Conservation (phyloP, 202 grass and related monocot species). For the Brachypodium distachyon region DNA sequence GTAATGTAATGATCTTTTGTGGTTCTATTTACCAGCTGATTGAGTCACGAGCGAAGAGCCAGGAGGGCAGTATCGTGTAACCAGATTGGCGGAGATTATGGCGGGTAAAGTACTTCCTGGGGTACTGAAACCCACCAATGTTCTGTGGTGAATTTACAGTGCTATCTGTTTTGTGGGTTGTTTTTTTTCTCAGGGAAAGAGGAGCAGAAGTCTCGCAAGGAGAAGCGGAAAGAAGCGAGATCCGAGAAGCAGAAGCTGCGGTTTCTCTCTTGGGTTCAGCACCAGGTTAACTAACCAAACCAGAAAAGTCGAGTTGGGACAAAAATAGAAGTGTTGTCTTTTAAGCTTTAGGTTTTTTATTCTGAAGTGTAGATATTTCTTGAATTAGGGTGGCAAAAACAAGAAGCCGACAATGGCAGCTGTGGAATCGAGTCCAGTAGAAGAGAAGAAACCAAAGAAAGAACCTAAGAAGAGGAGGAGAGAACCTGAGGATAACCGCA, state of each 20-base stretch:
- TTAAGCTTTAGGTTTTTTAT: neutral
- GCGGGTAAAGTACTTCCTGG: neutral
- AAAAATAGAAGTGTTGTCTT: neutral
- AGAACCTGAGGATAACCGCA: conserved; percentile 26
- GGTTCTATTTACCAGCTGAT: neutral
- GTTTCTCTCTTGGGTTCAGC: conserved; percentile 55
- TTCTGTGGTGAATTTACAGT: neutral
- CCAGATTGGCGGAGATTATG: neutral
- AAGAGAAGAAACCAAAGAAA: conserved; percentile 37
- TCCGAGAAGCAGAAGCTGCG: conserved; percentile 32
- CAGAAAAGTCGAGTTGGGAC: neutral
- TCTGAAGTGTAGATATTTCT: neutral
- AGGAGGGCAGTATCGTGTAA: neutral
- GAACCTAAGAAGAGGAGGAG: conserved; percentile 49
- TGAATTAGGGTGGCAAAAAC: conserved; percentile 37
- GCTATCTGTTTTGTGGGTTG: neutral
- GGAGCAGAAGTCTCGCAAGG: conserved; percentile 40
- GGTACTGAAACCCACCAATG: neutral
- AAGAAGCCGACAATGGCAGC: conserved; percentile 7
- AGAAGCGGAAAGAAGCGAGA: conserved; percentile 51
- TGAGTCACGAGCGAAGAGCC: no score
- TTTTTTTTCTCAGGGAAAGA: conserved; percentile 14
- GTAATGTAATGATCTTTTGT: no score
- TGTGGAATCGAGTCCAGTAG: neutral
- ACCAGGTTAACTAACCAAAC: conserved; percentile 33